A percentile compares a stretch with the other conserved stretches of the same genome.
These are phyloP conservation scores for Penicillium sp. DNA, from an alignment of 2,329 filamentous ascomycete species.

Conservation along the genomic window DNA sequence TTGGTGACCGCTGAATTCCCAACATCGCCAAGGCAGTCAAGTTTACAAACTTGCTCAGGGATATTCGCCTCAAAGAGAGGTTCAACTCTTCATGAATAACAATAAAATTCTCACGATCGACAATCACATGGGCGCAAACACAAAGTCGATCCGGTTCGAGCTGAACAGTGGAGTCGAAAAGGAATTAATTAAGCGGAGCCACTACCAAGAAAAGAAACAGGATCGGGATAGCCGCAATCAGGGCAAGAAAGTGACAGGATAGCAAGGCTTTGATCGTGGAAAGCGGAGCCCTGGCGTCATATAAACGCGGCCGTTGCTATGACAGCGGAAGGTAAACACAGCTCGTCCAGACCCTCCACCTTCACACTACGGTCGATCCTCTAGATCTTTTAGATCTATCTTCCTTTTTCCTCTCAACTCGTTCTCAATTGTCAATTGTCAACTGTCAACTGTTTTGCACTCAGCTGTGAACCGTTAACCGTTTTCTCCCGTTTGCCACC, in stretches of 20 bases:
- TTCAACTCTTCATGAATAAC: neutral
- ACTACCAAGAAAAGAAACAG: constrained; percentile 15
- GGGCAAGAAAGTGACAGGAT: constrained; percentile 16
- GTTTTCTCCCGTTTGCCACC: neutral
- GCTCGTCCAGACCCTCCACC: constrained; percentile 23
- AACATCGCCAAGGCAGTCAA: neutral
- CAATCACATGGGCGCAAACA: constrained; percentile 5
- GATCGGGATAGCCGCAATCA: constrained; percentile 16
- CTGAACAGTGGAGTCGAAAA: constrained; percentile 26
- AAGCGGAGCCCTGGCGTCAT: constrained; percentile 26
- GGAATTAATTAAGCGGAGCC: constrained; percentile 15
- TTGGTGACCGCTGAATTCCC: neutral
- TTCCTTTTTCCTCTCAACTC: constrained; percentile 7
- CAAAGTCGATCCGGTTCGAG: constrained; percentile 13
- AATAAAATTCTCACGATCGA: neutral
- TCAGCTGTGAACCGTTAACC: neutral
- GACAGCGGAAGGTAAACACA: constrained; percentile 39
- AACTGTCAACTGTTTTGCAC: no score
- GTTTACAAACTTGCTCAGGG: neutral
- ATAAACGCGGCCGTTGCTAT: constrained; percentile 35
- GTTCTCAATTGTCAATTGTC: neutral
- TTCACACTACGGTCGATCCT: constrained; percentile 17
- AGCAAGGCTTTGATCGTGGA: constrained; percentile 9
- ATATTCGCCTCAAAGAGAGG: no score
- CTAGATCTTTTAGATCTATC: constrained; percentile 20